Base-by-base conservation (phyloP, 495 filamentous ascomycete species). In the Ascobolus immersus region DNA sequence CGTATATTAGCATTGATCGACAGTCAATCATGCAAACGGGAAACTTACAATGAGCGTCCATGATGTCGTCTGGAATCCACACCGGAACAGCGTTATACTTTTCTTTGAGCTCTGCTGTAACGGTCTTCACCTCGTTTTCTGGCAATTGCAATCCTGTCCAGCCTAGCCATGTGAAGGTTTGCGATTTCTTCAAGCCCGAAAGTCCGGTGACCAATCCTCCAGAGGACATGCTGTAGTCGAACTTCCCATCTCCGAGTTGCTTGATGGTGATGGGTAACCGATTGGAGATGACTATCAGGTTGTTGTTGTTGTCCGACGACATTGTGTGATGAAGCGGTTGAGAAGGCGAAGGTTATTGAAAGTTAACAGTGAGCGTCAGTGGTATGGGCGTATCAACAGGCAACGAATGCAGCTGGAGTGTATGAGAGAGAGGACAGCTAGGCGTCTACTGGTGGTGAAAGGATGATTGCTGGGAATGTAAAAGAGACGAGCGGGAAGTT, bases 101-200 rank as follows among this genome's bases (percentile, higher is more conserved):
- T 3, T 77, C 67, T 49, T 71, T 69, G 30, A 81, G 54, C 31
- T 67, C 63, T 54, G 71, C 64, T 40, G 65, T 60, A 40, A 84
- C 61, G 42, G 62, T 63, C 17, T 52, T 61, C 6, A 65, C 55
- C 43, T 84, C 77, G 14, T 55, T 61, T 35, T 78, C 73, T 28
- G 76, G 75, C 18, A 82, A 64, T 46, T 92, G 77, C 36, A 92
- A 49, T 19, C 84, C 84, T 5, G 84, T 81, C 86, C 86, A 96
- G 38, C 84, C 84, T 52, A 92, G 93, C 84, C 86, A 96, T 50
- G 79, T 72, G 56, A 92, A 93, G 27, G 70, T 84, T 8, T 79
- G 91, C 5, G 75, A 68, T 52, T 91, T 92, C 41, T 77, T 74
- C 41, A 96, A 55, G 13, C 84, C 86, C 40, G 73, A 80, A 34